Percentiles rank a stretch among this genome's conserved stretches.
These are phyloP conservation scores for Fusarium temperatum DNA, from an alignment of 2,329 filamentous ascomycete genomes.

Conservation along the genomic window DNA sequence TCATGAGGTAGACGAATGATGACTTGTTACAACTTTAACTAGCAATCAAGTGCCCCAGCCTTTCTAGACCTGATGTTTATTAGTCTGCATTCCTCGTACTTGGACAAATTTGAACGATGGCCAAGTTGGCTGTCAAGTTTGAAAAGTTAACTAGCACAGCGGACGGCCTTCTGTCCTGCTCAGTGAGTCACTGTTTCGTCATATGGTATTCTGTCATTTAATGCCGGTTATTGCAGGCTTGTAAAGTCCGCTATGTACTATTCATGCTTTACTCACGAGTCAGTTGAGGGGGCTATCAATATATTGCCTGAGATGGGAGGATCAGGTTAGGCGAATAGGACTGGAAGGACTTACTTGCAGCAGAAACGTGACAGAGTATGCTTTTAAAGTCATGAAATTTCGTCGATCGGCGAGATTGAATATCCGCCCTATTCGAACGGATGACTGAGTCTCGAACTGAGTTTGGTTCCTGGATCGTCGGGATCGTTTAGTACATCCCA, in stretches of 20 bases:
- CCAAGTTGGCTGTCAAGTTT: slow-evolving; percentile 6
- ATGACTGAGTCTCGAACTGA: background rate
- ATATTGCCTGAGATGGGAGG: background rate
- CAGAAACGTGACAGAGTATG: background rate
- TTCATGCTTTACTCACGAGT: background rate
- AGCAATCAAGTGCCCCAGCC: slow-evolving; percentile 6
- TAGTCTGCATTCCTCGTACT: slow-evolving; percentile 26
- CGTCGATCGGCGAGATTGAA: background rate
- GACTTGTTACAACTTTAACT: slow-evolving; percentile 7
- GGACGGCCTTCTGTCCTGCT: background rate
- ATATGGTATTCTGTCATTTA: background rate
- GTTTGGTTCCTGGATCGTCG: slow-evolving; percentile 27
- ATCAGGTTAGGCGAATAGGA: background rate
- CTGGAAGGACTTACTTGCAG: background rate
- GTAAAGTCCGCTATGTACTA: background rate
- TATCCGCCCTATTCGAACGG: background rate
- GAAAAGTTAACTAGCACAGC: background rate
- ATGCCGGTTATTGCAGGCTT: background rate
- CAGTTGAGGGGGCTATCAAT: background rate
- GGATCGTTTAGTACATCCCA: slow-evolving; percentile 3
- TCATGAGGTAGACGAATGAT: slow-evolving; percentile 10
- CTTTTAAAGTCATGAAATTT: background rate
- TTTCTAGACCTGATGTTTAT: background rate
- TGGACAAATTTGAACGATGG: slow-evolving; percentile 1
- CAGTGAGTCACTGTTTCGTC: background rate